Evolutionary conservation across 768 basidiomycete genomes (phyloP), one percentile per base, ranked within the genome.

Genomic region (Hericium erinaceus): DNA sequence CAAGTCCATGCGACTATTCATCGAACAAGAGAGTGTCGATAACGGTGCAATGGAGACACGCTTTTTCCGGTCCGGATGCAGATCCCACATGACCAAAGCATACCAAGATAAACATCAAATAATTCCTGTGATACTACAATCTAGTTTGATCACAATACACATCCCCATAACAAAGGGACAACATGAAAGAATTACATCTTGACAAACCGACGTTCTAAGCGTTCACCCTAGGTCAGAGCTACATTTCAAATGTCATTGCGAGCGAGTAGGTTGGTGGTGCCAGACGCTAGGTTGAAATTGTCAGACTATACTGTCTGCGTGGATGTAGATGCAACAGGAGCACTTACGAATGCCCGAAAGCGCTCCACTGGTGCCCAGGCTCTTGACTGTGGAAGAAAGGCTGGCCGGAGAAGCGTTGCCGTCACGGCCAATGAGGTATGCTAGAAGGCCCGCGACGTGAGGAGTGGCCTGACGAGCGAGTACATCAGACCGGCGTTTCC

Each of bases 341-440:
- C 8, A 33, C 54, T 44, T 55, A 55, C 54, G 54, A 8, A 48
- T 55, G 22, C 18, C 33, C 11, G 54, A 44, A 18, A 54, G 52
- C 15, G 38, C 52, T 12, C 39, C 39, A 10, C 20, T 39, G 18
- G 28, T 26, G 39, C 40, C 54, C 18, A 55, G 39, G n/a, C 11
- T 7, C 22, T 44, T 55, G 26, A 55, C 24, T 10, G 24, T 44
- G 24, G 40, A 33, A 12, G 52, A 39, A 15, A 64, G 57, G 24
- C 20, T 51, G 16, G 44, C 55, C 13, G 64, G 59, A 12, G 58
- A 46, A 8, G 22, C 15, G 51, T 58, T 57, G 49, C 58, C 57
- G 28, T 58, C 49, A n/a, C 41, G 18, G 37, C 50, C 18, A 39
- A 55, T 41, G 22, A 55, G 54, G 41, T 55, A 55, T 28, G 54